These are phyloP conservation scores for Ogataea pilisensis DNA, from an alignment of 805 yeast genomes.

Conservation along the genomic window DNA sequence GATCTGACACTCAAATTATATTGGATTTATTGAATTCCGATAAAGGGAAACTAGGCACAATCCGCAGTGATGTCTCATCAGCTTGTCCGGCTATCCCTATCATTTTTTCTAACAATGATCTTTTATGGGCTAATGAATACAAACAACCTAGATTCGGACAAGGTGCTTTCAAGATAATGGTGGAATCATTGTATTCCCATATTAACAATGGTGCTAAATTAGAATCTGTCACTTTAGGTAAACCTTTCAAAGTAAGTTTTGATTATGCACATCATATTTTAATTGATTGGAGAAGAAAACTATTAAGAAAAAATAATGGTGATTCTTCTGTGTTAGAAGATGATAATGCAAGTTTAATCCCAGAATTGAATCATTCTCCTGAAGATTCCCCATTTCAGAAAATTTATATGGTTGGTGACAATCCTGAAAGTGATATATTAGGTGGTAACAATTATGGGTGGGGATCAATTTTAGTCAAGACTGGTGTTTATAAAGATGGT, in stretches of 20 bases:
- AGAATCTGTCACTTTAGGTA: constrained; percentile 64
- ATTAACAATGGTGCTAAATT: constrained; percentile 39
- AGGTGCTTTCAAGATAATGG: constrained; percentile 71
- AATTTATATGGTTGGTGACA: constrained; percentile 97
- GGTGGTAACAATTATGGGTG: constrained; percentile 90
- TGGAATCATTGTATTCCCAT: constrained; percentile 52
- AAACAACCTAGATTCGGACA: constrained; percentile 80
- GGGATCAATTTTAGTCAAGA: constrained; percentile 77
- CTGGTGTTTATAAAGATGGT: constrained; percentile 78
- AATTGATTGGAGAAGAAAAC: constrained; percentile 45
- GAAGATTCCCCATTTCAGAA: constrained; percentile 42
- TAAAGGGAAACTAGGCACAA: constrained; percentile 61
- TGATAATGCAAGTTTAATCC: too few relatives aligned
- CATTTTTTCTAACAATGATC: constrained; percentile 77
- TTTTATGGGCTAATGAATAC: constrained; percentile 85
- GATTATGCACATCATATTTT: constrained; percentile 77
- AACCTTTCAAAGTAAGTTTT: constrained; percentile 75
- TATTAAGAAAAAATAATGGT: constrained; percentile 16
- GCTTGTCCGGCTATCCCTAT: constrained; percentile 61
- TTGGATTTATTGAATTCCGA: constrained; percentile 65
- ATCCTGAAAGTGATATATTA: constrained; percentile 86
- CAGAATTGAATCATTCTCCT: constrained; percentile 42
- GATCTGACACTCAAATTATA: constrained; percentile 76
- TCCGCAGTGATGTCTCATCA: constrained; percentile 28
- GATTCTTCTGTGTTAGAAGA: too few relatives aligned